Evolutionary conservation across 2,329 filamentous ascomycete species (phyloP).

Genomic region (Pseudogymnoascus sp.): DNA sequence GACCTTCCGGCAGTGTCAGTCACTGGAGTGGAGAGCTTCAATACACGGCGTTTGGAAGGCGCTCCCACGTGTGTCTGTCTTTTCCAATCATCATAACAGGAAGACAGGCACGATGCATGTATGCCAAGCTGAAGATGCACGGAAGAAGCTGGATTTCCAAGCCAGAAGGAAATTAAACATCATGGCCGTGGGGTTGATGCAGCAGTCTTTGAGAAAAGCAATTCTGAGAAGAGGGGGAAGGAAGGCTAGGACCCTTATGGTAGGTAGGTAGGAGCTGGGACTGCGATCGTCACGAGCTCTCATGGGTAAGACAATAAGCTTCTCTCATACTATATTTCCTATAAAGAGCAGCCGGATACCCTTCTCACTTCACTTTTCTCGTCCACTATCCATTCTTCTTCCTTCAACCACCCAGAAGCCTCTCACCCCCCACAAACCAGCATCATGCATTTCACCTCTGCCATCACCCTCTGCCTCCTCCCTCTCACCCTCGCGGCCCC

Average conservation of each 20-base stretch:
- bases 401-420: neutral
- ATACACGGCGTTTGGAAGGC: neutral
- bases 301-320: conserved; percentile 2
- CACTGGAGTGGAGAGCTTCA: neutral
- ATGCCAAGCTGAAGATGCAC: conserved; percentile 1
- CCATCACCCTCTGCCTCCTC: conserved; percentile 13
- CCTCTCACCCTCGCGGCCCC: conserved; percentile 16
- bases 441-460: conserved; percentile 17
- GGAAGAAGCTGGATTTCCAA: neutral
- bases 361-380: neutral
- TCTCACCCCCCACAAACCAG: neutral
- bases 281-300: neutral
- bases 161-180: conserved; percentile 8
- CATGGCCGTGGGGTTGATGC: neutral
- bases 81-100: neutral
- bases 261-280: neutral
- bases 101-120: neutral
- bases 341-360: neutral
- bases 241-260: conserved; percentile 1
- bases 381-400: neutral
- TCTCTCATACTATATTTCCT: neutral
- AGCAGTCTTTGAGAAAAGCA: neutral
- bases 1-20: conserved; percentile 6
- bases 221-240: neutral
- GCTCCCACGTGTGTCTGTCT: neutral